phyloP scores from a whole-genome alignment of 768 basidiomycete genomes.

The Clathrus columnatus region DNA sequence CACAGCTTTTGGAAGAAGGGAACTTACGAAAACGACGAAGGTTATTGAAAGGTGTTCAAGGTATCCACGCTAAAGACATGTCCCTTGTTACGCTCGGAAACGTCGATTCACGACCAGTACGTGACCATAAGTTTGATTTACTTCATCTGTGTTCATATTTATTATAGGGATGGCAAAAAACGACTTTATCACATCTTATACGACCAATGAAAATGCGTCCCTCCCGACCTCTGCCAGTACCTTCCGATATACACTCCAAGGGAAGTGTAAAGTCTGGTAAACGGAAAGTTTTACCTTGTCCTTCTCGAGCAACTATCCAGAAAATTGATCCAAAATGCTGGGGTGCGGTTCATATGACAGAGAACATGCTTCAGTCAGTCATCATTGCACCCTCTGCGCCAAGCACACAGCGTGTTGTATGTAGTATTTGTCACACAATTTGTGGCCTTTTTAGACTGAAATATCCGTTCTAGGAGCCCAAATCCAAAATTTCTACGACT shows the following conservation, averaged over 20 bases:
- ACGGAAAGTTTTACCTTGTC: slow-evolving; percentile 40
- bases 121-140: not conserved
- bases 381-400: not conserved
- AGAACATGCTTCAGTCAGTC: slow-evolving; percentile 41
- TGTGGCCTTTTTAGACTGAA: too few species aligned
- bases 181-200: slow-evolving; percentile 55
- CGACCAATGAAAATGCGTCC: slow-evolving; percentile 67
- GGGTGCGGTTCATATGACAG: slow-evolving; percentile 63
- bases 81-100: slow-evolving; percentile 52
- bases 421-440: too few species aligned
- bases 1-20: slow-evolving; percentile 15
- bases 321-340: slow-evolving; percentile 69
- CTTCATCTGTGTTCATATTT: not conserved
- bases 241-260: slow-evolving; percentile 9
- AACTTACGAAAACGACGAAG: slow-evolving; percentile 25
- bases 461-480: too few species aligned
- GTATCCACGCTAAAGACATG: slow-evolving; percentile 52
- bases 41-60: slow-evolving; percentile 22
- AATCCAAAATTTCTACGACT: too few species aligned
- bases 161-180: slow-evolving; percentile 56
- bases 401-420: too few species aligned
- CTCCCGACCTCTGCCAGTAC: slow-evolving; percentile 42
- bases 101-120: slow-evolving; percentile 31
- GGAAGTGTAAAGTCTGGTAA: slow-evolving; percentile 24
- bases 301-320: slow-evolving; percentile 46